Percentiles rank a stretch among this genome's conserved stretches.
phyloP scores from a whole-genome alignment of 2,329 filamentous ascomycete genomes.

The Ilyonectria mors-panacis region DNA sequence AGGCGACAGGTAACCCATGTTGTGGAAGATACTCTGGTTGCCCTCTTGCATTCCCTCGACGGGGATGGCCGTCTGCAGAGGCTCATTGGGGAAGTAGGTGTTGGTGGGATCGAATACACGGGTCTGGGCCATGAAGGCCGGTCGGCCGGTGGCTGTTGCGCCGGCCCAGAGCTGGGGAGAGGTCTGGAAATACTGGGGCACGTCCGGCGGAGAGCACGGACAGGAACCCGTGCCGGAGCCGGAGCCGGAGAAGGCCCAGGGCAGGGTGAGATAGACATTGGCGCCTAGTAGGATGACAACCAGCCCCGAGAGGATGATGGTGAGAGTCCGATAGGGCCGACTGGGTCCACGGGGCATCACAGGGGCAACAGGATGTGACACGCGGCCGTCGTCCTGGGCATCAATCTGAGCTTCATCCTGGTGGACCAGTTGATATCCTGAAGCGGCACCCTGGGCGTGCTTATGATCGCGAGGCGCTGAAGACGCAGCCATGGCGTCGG shows the following conservation, averaged over 20 bases:
- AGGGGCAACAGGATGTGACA: slow-evolving; percentile 32
- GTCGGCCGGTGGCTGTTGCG: slow-evolving; percentile 77
- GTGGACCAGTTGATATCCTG: slow-evolving; percentile 53
- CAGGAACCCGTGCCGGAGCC: slow-evolving; percentile 41
- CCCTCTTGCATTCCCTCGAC: slow-evolving; percentile 71
- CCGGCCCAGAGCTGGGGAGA: slow-evolving; percentile 73
- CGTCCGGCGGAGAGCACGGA: slow-evolving; percentile 54
- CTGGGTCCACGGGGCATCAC: slow-evolving; percentile 40
- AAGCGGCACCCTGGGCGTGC: slow-evolving; percentile 29
- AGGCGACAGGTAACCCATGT: slow-evolving; percentile 77
- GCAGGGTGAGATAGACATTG: slow-evolving; percentile 56
- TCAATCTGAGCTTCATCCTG: slow-evolving; percentile 50
- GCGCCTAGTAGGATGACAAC: slow-evolving; percentile 56
- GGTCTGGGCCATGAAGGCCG: slow-evolving; percentile 81
- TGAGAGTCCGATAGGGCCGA: slow-evolving; percentile 50
- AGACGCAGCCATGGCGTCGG: slow-evolving; percentile 38
- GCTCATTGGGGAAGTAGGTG: slow-evolving; percentile 77
- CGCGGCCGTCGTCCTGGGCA: slow-evolving; percentile 35
- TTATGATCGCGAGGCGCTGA: slow-evolving; percentile 34
- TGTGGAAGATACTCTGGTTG: slow-evolving; percentile 77
- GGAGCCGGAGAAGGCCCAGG: slow-evolving; percentile 48
- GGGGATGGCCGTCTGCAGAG: slow-evolving; percentile 79
- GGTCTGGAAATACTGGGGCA: slow-evolving; percentile 76
- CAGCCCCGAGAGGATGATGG: slow-evolving; percentile 51
- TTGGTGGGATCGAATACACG: slow-evolving; percentile 76